Percentiles rank a stretch among this genome's conserved stretches.
phyloP scores from a whole-genome alignment of 345 rosid genomes.

The Eucalyptus pauciflora region DNA sequence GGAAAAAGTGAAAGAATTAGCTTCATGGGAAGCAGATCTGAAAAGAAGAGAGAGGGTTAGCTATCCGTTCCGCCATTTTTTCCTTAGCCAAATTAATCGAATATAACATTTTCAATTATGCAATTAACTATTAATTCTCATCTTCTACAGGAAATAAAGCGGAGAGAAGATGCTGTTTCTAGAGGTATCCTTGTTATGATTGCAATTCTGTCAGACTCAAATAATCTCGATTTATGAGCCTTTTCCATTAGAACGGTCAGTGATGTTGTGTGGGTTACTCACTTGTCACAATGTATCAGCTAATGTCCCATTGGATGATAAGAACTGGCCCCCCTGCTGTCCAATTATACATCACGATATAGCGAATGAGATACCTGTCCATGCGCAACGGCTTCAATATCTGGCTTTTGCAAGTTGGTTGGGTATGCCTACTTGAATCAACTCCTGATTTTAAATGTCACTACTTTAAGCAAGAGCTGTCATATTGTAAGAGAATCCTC shows the following conservation, averaged over 20 bases:
- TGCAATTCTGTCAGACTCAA: neutral
- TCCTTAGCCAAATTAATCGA: neutral
- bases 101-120: neutral
- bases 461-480: neutral
- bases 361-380: slow-evolving; percentile 87
- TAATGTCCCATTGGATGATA: slow-evolving; percentile 57
- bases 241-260: neutral
- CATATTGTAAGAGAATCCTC: neutral
- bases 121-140: neutral
- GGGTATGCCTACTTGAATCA: slow-evolving; percentile 26
- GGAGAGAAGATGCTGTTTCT: slow-evolving; percentile 68
- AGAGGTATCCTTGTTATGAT: slow-evolving; percentile 18
- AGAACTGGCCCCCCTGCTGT: slow-evolving; percentile 92
- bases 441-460: neutral
- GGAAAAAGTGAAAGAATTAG: slow-evolving; percentile 68
- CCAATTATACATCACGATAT: slow-evolving; percentile 98
- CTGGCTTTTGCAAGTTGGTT: slow-evolving; percentile 99
- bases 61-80: neutral
- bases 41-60: slow-evolving; percentile 70
- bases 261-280: neutral
- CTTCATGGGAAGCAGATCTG: slow-evolving; percentile 90
- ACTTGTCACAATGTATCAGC: slow-evolving; percentile 27
- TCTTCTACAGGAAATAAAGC: slow-evolving; percentile 49
- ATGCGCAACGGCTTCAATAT: slow-evolving; percentile 93
- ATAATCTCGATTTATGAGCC: neutral